phyloP scores from a whole-genome alignment of 345 rosid genomes.

The Brassica nigra region DNA sequence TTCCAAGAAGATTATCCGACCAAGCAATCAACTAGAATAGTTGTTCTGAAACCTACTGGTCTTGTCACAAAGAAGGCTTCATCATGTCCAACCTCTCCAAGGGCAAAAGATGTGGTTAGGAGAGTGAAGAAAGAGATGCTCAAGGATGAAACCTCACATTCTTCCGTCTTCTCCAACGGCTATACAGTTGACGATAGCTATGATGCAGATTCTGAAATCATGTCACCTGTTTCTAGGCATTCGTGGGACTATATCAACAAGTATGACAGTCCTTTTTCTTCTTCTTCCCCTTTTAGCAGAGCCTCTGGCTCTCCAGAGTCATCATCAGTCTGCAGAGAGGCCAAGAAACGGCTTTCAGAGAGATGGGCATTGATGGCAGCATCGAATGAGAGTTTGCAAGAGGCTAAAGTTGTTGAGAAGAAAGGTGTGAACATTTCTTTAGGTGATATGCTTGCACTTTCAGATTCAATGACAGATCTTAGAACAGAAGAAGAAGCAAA shows the following conservation, averaged over 20 bases:
- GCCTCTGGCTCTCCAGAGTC: conserved; percentile 88
- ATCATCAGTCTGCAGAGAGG: conserved; percentile 67
- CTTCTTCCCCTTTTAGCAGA: conserved; percentile 66
- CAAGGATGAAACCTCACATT: conserved; percentile 64
- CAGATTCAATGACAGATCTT: conserved; percentile 53
- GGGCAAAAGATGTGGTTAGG: conserved; percentile 58
- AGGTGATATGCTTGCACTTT: conserved; percentile 97
- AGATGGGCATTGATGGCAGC: conserved; percentile 89
- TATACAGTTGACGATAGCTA: conserved; percentile 80
- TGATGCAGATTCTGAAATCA: conserved; percentile 70
- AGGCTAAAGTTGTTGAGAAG: conserved; percentile 46
- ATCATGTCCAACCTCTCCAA: conserved; percentile 55
- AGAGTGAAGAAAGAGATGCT: conserved; percentile 40
- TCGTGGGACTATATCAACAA: conserved; percentile 85
- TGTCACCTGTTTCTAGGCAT: conserved; percentile 79
- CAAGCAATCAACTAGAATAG: conserved; percentile 70
- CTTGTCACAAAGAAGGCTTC: conserved; percentile 53
- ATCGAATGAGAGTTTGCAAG: conserved; percentile 56
- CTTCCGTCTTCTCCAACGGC: conserved; percentile 79
- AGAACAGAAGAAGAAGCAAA: conserved; percentile 47
- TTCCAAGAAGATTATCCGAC: conserved; percentile 45
- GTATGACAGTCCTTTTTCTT: conserved; percentile 64
- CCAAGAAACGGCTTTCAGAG: conserved; percentile 71
- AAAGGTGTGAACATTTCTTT: conserved; percentile 63
- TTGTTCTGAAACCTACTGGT: conserved; percentile 76